Percentiles rank a stretch among this genome's conserved stretches.
Conservation (phyloP, 169 alveolate genomes). For the Plasmodium sp. region DNA sequence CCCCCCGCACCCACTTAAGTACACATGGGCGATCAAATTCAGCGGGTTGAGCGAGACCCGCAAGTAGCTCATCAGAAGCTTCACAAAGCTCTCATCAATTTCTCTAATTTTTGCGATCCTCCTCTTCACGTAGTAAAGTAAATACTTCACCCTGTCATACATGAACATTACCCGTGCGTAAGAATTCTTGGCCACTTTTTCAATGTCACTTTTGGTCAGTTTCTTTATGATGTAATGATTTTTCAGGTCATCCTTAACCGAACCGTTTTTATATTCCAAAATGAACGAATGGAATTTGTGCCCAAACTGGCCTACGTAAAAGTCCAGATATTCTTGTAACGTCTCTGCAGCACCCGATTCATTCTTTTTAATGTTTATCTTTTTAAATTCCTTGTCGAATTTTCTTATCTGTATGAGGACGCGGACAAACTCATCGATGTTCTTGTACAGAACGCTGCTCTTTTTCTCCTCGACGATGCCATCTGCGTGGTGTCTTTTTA, state of each 20-base stretch:
- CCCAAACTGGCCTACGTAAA: conserved; percentile 41
- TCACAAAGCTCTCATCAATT: not conserved
- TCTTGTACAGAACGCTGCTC: conserved; percentile 52
- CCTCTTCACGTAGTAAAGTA: conserved; percentile 41
- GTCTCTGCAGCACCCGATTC: conserved; percentile 7
- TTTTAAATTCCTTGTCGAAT: conserved; percentile 46
- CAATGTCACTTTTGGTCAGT: conserved; percentile 35
- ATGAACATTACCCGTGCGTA: conserved; percentile 46
- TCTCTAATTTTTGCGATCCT: not conserved
- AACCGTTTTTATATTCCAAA: conserved; percentile 34
- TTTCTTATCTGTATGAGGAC: conserved; percentile 61
- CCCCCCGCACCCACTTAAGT: not conserved
- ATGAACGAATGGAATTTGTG: conserved; percentile 67
- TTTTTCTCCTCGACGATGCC: conserved; percentile 17
- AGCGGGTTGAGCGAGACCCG: conserved; percentile 30
- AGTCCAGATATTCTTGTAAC: conserved; percentile 35
- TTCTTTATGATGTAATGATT: conserved; percentile 37
- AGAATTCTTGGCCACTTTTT: conserved; percentile 10
- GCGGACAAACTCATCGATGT: conserved; percentile 23
- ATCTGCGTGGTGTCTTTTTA: conserved; percentile 55
- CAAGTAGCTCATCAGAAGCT: conserved; percentile 17
- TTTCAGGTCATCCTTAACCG: not conserved
- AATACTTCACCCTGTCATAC: conserved; percentile 38
- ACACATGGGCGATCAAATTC: conserved; percentile 41
- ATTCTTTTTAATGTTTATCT: not conserved